Percentiles rank a stretch among this genome's conserved stretches.
These are phyloP conservation scores for Claviceps africana DNA, from an alignment of 2,329 filamentous ascomycete species.

Conservation along the genomic window DNA sequence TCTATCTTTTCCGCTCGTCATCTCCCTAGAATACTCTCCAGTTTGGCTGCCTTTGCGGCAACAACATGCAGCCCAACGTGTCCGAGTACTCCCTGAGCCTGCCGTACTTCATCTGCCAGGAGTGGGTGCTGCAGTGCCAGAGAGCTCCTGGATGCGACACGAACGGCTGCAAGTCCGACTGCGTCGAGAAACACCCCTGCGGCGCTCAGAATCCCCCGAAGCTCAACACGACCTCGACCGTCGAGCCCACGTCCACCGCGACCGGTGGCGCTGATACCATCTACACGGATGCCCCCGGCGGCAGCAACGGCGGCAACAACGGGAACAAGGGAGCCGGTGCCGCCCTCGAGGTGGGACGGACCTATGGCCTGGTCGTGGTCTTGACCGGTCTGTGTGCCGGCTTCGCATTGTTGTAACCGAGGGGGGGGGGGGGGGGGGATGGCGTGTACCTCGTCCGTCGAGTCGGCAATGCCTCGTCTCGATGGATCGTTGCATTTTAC, in stretches of 20 bases:
- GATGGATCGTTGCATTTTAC: too few relatives aligned
- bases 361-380: conserved; percentile 24
- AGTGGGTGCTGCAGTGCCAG: conserved; percentile 59
- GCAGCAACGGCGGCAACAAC: conserved; percentile 8
- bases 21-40: conserved; percentile 38
- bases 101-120: conserved; percentile 61
- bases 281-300: conserved; percentile 8
- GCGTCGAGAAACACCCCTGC: conserved; percentile 4
- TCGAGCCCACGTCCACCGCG: conserved; percentile 24
- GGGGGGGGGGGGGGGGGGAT: too few relatives aligned
- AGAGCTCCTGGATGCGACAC: conserved; percentile 69
- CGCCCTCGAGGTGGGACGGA: conserved; percentile 20
- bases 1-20: too few relatives aligned
- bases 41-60: conserved; percentile 61
- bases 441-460: too few relatives aligned
- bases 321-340: conserved; percentile 16
- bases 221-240: conserved; percentile 21
- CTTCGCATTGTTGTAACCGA: conserved; percentile 24
- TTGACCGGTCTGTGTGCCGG: conserved; percentile 25
- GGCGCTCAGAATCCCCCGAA: conserved; percentile 17
- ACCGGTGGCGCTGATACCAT: conserved; percentile 13
- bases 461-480: too few relatives aligned
- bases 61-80: conserved; percentile 53
- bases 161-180: conserved; percentile 35
- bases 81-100: conserved; percentile 66